Evolutionary conservation across 208 protist species (phyloP), one percentile per base, ranked within the genome.

Genomic region (Acanthamoeba lugdunensis): DNA sequence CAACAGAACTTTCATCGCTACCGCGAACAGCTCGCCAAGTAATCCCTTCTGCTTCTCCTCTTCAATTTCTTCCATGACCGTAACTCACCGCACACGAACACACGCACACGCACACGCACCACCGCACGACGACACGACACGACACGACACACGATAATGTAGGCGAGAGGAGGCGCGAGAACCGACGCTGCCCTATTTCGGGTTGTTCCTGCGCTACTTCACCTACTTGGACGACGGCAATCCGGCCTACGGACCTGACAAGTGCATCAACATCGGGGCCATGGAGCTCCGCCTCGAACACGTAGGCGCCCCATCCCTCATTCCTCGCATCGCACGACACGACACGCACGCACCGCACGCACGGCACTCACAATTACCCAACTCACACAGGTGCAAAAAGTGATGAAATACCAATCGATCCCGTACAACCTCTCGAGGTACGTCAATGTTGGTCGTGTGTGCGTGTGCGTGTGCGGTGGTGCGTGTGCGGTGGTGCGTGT

Each of bases 201-300:
- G 87, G 1, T 23, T 92, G 23, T 92, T 79, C 33, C 33, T 92
- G 41, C 58, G 87, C 30, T 54, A 92, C 61, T 77, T 92, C 45
- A 92, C 87, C 87, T 92, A 63, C 61, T 6, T 92, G 14, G 67
- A 92, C 50, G 87, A 92, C 61, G 85, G 58, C 85, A 91, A 91
- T 73, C 85, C 54, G 8, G 37, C 50, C 33, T 91, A 91, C 33
- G 25, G 21, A 4, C 85, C 30, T 5, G 85, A 91, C 37, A 54
- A 54, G 18, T 65, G 5, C 58, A 91, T 91, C 50, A 91, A 91
- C 30, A 45, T 75, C n/a, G 13, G 4, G 0, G 30, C 48, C 41
- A 75, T 91, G 63, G 41, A 91, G 41, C 54, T 75, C 8, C 85
- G 79, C 30, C 52, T 52, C n/a, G 52, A 87, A 52, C 79, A 87